Percentiles rank a stretch among this genome's conserved stretches.
Conservation (phyloP, 306 rosid genomes). For the Rosa lucieae region DNA sequence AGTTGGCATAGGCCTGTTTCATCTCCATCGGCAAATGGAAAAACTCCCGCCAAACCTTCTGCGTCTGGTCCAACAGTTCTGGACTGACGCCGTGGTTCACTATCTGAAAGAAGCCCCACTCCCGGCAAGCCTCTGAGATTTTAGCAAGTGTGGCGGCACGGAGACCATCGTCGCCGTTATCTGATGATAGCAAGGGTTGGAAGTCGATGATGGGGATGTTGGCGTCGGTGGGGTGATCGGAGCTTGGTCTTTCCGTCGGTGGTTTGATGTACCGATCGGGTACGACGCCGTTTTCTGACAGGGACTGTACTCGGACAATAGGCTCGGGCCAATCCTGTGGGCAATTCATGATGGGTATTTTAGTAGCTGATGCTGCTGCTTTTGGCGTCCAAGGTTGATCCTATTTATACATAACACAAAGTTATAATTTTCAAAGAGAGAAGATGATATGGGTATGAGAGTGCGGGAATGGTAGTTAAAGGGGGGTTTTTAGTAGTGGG, state of each 20-base stretch:
- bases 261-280: constrained; percentile 79
- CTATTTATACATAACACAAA: constrained; percentile 6
- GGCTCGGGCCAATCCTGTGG: constrained; percentile 86
- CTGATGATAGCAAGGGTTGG: constrained; percentile 18
- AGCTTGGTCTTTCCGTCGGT: constrained; percentile 24
- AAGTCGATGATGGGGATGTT: constrained; percentile 79
- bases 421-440: neutral
- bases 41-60: constrained; percentile 57
- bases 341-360: constrained; percentile 30
- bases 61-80: constrained; percentile 47
- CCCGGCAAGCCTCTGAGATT: constrained; percentile 59
- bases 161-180: neutral
- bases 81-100: constrained; percentile 66
- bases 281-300: constrained; percentile 51
- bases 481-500: constrained; percentile 5
- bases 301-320: constrained; percentile 73
- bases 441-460: neutral
- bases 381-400: constrained; percentile 23
- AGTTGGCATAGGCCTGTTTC: constrained; percentile 65
- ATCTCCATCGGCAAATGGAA: constrained; percentile 64
- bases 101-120: constrained; percentile 81
- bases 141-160: constrained; percentile 15
- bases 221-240: neutral
- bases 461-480: constrained; percentile 30
- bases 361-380: neutral